These are phyloP conservation scores for Barnettozyma sp. DNA, from an alignment of 805 yeast genomes.

Conservation along the genomic window DNA sequence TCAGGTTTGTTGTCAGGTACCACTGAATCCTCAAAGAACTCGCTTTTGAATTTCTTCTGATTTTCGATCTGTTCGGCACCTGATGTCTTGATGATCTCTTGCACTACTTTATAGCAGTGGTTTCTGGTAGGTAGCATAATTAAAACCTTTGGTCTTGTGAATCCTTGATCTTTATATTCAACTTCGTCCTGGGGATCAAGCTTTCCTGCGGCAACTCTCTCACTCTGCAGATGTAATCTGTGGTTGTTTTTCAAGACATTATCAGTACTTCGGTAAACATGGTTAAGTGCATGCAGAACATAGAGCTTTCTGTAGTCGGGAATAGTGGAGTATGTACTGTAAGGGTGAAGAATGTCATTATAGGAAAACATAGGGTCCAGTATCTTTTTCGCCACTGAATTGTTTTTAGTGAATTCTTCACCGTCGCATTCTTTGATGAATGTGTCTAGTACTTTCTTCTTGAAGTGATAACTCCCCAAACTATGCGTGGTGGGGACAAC, in stretches of 20 bases:
- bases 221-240: constrained; percentile 40
- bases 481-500: constrained; percentile 18
- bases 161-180: constrained; percentile 88
- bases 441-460: constrained; percentile 34
- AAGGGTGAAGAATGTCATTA: constrained; percentile 61
- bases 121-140: constrained; percentile 81
- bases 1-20: constrained; percentile 58
- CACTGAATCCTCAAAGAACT: constrained; percentile 50
- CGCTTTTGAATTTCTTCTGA: constrained; percentile 62
- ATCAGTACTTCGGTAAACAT: constrained; percentile 81
- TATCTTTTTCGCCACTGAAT: constrained; percentile 42
- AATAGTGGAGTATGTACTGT: constrained; percentile 42
- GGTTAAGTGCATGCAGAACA: constrained; percentile 70
- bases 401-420: constrained; percentile 22
- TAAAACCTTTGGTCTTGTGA: constrained; percentile 84
- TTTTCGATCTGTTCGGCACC: constrained; percentile 77
- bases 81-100: constrained; percentile 51
- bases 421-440: constrained; percentile 18
- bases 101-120: constrained; percentile 62
- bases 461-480: constrained; percentile 36
- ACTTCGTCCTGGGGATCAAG: constrained; percentile 39
- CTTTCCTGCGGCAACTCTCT: constrained; percentile 28
- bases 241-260: constrained; percentile 71
- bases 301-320: constrained; percentile 55
- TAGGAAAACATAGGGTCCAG: constrained; percentile 66